Base-by-base conservation (phyloP, 2,329 filamentous ascomycete species). In the Aspergillus clavatus region DNA sequence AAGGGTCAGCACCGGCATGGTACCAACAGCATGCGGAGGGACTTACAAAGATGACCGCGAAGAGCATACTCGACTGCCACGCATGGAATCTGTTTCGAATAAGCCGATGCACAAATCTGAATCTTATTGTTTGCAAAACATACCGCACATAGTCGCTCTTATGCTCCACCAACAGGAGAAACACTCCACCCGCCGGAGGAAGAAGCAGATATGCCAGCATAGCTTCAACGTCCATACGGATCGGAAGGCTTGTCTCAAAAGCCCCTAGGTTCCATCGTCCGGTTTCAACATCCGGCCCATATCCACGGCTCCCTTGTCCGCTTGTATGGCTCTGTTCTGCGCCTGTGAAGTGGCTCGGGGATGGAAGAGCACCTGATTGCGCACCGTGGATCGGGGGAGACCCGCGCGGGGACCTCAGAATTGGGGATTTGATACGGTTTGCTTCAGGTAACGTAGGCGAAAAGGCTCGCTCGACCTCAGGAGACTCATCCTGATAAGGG, bases 111-210 rank as follows among this genome's bases (percentile, higher is more conserved):
- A 12, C 19, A 42, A 35, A 18, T 28, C 4, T 14, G n/a, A 21
- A 36, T 11, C 23, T 18, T n/a, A n/a, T n/a, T n/a, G n/a, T n/a
- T n/a, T n/a, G n/a, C n/a, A n/a, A n/a, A n/a, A 57, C 66, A 63
- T 70, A 91, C 87, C 93, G 80, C 46, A 98, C 93, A 68, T 95
- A 98, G 71, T 98, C 93, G 63, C 89, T 96, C 74, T 95, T 93
- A 62, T 90, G 82, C 76, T 98, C 93, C 52, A 91, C 66, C 36
- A 97, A 79, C 55, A 98, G 70, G 57, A 98, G 70, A 54, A 95
- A 67, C 21, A 96, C 87, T 3, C 86, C 87, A 2, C 91, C 93
- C 0, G 90, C 77, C 1, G 93, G 93, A 51, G 93, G 93, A 11
- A 95, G 71, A 40, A 86, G 74, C 50, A 96, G 65, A 67, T 98